Evolutionary conservation across 2,329 filamentous ascomycete species (phyloP), one percentile per base, ranked within the genome.

Genomic region (Xylaria arbuscula): DNA sequence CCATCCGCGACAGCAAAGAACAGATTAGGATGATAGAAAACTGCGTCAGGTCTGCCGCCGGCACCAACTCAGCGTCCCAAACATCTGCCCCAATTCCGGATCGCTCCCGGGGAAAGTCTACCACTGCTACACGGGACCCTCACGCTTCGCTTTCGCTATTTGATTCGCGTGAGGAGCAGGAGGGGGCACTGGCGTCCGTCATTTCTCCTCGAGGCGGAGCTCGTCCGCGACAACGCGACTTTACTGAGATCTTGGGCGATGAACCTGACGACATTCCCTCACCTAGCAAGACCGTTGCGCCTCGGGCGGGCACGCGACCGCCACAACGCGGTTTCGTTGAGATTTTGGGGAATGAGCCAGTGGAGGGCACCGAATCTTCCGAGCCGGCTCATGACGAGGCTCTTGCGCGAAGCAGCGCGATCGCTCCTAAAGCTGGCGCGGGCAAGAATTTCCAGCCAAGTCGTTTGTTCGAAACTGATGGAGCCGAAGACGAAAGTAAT

Each of bases 1-100:
- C 96, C 63, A 97, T 99, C 78, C 89, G 90, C 74, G 94, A 97
- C 78, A 92, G 91, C 78, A 89, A 89, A 75, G 94, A 97, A 62
- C 94, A 98, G 83, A 86, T 91, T 74, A 90, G 89, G 75, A 83
- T 97, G 76, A 93, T 97, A 75, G 84, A 87, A 71, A 85, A 83
- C 58, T 90, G 86, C 71, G 82, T 88, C 74, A 86, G 87, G 74
- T 80, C 82, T 47, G 79, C 81, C n/a, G 82, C 82, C 66, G 80
- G 78, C 66, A 72, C 76, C 13, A 61, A 17, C 48, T 13, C 68
- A 50, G 76, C 78, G 22, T 73, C 75, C 42, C 78, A 79, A 57
- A 76, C 74, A 67, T 76, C 81, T 48, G 78, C 80, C 61, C 80
- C 83, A 9, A 66, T 81, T 42, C 72, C 82, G 42, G 76, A 76